Evolutionary conservation across 768 basidiomycete genomes (phyloP).

Genomic region (Pulveroboletus frians): DNA sequence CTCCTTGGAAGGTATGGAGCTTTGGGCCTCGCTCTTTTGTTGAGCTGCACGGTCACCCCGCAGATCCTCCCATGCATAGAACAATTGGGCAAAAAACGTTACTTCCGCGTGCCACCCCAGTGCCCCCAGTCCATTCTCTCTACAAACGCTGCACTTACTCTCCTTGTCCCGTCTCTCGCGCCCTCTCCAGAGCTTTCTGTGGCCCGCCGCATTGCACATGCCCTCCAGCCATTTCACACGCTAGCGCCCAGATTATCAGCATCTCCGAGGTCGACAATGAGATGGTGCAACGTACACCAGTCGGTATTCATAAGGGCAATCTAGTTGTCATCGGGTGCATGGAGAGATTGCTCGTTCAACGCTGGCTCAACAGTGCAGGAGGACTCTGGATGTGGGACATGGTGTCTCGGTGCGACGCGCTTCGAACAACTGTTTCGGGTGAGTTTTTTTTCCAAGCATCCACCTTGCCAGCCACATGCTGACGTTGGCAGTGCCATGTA

Average conservation of each 20-base stretch:
- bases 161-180: conserved; percentile 46
- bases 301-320: conserved; percentile 37
- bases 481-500: neutral
- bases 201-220: conserved; percentile 64
- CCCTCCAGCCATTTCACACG: conserved; percentile 61
- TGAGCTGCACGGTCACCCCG: neutral
- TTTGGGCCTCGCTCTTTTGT: too few relatives aligned
- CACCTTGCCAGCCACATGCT: neutral
- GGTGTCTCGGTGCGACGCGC: conserved; percentile 12
- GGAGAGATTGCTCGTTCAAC: conserved; percentile 29
- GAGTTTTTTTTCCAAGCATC: neutral
- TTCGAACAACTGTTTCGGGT: conserved; percentile 22
- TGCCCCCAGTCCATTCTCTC: conserved; percentile 65
- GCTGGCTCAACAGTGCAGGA: conserved; percentile 25
- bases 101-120: conserved; percentile 16
- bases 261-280: conserved; percentile 20
- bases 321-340: conserved; percentile 53
- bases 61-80: conserved; percentile 7
- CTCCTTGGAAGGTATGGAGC: conserved; percentile 22
- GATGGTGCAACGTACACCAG: conserved; percentile 11
- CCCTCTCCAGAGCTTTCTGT: conserved; percentile 40
- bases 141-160: conserved; percentile 44
- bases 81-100: neutral
- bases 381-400: conserved; percentile 14
- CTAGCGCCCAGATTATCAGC: conserved; percentile 56